These are phyloP conservation scores for Amanita subjunquillea DNA, from an alignment of 768 basidiomycete genomes.

Conservation along the genomic window DNA sequence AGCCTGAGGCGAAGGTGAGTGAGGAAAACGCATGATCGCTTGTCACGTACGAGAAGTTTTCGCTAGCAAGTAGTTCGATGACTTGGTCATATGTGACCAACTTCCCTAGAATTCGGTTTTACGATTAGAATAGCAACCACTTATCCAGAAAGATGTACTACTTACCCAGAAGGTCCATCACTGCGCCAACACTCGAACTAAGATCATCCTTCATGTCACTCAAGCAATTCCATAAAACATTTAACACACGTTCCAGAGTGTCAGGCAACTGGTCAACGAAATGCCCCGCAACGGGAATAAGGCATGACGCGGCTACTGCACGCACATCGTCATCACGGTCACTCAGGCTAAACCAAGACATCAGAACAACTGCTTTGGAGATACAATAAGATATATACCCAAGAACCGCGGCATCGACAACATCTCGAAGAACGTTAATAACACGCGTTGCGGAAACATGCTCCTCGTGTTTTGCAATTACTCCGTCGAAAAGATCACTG, in stretches of 20 bases:
- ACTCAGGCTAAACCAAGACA: slow-evolving; percentile 44
- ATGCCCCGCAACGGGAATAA: slow-evolving; percentile 77
- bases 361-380: background rate
- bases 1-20: slow-evolving; percentile 31
- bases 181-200: slow-evolving; percentile 90
- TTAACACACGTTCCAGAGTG: slow-evolving; percentile 61
- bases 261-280: slow-evolving; percentile 70
- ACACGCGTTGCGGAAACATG: slow-evolving; percentile 30
- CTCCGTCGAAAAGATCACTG: slow-evolving; percentile 61
- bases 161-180: slow-evolving; percentile 94
- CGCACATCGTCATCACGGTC: slow-evolving; percentile 96
- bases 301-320: slow-evolving; percentile 85
- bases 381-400: slow-evolving; percentile 49
- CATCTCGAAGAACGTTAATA: slow-evolving; percentile 56
- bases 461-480: slow-evolving; percentile 24
- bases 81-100: slow-evolving; percentile 73
- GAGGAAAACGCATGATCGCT: background rate
- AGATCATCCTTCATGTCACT: slow-evolving; percentile 93
- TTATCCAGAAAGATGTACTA: slow-evolving; percentile 1
- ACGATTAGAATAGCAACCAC: background rate
- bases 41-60: slow-evolving; percentile 57
- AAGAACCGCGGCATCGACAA: slow-evolving; percentile 84
- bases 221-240: slow-evolving; percentile 86
- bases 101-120: slow-evolving; percentile 42
- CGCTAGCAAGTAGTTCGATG: slow-evolving; percentile 62